A percentile compares a stretch with the other conserved stretches of the same genome.
Evolutionary conservation across 2,329 filamentous ascomycete species (phyloP).

Genomic region (Fusarium concolor): DNA sequence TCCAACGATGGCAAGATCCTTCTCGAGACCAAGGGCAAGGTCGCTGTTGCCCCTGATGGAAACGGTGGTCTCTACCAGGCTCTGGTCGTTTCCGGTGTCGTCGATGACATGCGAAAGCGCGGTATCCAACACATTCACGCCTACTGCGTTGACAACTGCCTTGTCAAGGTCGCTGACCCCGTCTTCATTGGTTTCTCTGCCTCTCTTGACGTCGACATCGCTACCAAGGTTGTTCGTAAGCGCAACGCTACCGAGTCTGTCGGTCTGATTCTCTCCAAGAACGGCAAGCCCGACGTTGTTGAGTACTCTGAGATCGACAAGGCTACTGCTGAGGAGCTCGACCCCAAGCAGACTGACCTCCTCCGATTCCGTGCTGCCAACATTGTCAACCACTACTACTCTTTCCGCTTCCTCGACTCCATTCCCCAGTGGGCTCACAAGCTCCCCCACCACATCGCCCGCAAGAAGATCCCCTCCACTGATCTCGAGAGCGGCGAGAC

Average conservation of each 20-base stretch:
- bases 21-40: constrained; percentile 88
- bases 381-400: constrained; percentile 99
- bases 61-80: constrained; percentile 98
- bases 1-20: constrained; percentile 98
- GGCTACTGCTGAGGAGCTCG: constrained; percentile 88
- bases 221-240: constrained; percentile 99
- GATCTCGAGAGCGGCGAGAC: constrained; percentile 81
- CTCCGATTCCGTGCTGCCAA: constrained; percentile 98
- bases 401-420: constrained; percentile 88
- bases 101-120: constrained; percentile 88
- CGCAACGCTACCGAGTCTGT: constrained; percentile 96
- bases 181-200: constrained; percentile 95
- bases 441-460: constrained; percentile 93
- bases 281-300: constrained; percentile 95
- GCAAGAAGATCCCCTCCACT: constrained; percentile 96
- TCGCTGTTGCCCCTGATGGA: constrained; percentile 95
- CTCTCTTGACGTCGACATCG: constrained; percentile 89
- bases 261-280: constrained; percentile 92
- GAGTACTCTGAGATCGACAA: constrained; percentile 98
- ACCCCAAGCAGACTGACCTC: constrained; percentile 80
- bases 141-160: constrained; percentile 98
- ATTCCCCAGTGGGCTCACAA: constrained; percentile 88
- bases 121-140: constrained; percentile 95
- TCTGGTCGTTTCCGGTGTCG: constrained; percentile 80
- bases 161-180: constrained; percentile 98